A percentile compares a stretch with the other conserved stretches of the same genome.
These are phyloP conservation scores for Atractiella rhizophila DNA, from an alignment of 768 basidiomycete species.

Conservation along the genomic window DNA sequence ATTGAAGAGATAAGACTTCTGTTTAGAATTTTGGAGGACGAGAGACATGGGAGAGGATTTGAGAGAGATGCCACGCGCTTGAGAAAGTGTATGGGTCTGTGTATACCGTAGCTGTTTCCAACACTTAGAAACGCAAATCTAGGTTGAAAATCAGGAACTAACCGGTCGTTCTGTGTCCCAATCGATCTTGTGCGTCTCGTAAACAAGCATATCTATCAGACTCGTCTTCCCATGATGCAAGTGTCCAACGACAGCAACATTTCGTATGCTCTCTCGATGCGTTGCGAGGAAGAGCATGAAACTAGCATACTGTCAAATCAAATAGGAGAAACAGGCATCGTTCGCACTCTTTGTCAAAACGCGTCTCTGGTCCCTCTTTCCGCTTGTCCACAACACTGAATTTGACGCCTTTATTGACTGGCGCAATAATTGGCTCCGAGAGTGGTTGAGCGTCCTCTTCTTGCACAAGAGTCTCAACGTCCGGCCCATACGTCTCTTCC, in stretches of 20 bases:
- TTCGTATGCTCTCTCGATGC: slow-evolving; percentile 83
- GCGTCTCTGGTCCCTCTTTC: slow-evolving; percentile 51
- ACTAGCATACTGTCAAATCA: too few species aligned
- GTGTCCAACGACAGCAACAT: slow-evolving; percentile 87
- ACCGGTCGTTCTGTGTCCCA: slow-evolving; percentile 85
- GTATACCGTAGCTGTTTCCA: slow-evolving; percentile 63
- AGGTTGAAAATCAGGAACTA: slow-evolving; percentile 15
- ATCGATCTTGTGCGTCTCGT: slow-evolving; percentile 79
- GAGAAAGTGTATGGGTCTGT: slow-evolving; percentile 72
- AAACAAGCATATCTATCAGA: slow-evolving; percentile 85
- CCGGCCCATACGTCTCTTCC: slow-evolving; percentile 67
- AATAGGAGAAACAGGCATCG: neutral
- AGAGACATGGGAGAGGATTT: slow-evolving; percentile 95
- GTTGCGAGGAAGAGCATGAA: slow-evolving; percentile 75
- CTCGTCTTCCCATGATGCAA: slow-evolving; percentile 95
- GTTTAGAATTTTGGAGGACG: slow-evolving; percentile 51
- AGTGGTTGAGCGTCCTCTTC: slow-evolving; percentile 94
- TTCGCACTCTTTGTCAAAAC: slow-evolving; percentile 84
- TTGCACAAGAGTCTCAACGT: slow-evolving; percentile 86
- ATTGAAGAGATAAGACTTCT: slow-evolving; percentile 83
- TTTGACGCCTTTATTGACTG: slow-evolving; percentile 76
- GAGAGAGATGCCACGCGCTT: slow-evolving; percentile 71
- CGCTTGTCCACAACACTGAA: slow-evolving; percentile 89
- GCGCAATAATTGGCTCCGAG: slow-evolving; percentile 80
- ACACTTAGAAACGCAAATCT: neutral